Percentiles rank a stretch among this genome's conserved stretches.
These are phyloP conservation scores for Ustilago nuda DNA, from an alignment of 1,284 basidiomycete species.

Conservation along the genomic window DNA sequence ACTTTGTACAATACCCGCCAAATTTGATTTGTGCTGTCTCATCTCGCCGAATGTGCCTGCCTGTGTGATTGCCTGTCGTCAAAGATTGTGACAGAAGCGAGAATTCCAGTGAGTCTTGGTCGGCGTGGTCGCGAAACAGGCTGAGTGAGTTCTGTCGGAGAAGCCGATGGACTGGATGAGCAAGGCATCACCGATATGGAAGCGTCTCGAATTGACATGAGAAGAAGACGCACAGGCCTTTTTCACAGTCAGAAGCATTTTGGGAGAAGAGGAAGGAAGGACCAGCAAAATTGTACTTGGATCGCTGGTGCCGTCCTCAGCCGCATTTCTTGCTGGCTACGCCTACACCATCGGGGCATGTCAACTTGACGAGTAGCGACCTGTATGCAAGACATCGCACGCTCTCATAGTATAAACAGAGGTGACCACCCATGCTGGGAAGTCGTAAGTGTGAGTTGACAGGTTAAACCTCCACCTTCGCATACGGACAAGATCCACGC, in stretches of 20 bases:
- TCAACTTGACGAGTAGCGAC: too few species aligned
- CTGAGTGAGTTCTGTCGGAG: neutral
- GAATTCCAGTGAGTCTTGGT: neutral
- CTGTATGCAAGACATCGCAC: too few species aligned
- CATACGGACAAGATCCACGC: slow-evolving; percentile 11
- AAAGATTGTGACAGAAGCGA: neutral
- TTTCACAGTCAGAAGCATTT: slow-evolving; percentile 2
- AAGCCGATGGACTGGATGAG: neutral
- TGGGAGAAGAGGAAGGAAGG: neutral
- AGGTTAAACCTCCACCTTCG: slow-evolving; percentile 34
- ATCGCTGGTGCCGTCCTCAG: neutral
- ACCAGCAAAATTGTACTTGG: neutral
- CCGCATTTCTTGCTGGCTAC: neutral
- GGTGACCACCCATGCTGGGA: too few species aligned
- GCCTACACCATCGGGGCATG: neutral
- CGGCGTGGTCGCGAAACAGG: neutral
- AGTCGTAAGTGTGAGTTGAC: too few species aligned
- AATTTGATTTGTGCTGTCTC: slow-evolving; percentile 17
- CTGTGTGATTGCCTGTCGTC: slow-evolving; percentile 2
- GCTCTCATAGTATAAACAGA: too few species aligned
- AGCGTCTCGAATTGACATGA: neutral
- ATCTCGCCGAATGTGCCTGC: slow-evolving; percentile 1
- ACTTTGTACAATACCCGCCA: slow-evolving; percentile 49
- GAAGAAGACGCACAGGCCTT: slow-evolving; percentile 18
- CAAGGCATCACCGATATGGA: neutral